A percentile compares a stretch with the other conserved stretches of the same genome.
Evolutionary conservation across 2,329 filamentous ascomycete species (phyloP).

Genomic region (Claviceps fusiformis): DNA sequence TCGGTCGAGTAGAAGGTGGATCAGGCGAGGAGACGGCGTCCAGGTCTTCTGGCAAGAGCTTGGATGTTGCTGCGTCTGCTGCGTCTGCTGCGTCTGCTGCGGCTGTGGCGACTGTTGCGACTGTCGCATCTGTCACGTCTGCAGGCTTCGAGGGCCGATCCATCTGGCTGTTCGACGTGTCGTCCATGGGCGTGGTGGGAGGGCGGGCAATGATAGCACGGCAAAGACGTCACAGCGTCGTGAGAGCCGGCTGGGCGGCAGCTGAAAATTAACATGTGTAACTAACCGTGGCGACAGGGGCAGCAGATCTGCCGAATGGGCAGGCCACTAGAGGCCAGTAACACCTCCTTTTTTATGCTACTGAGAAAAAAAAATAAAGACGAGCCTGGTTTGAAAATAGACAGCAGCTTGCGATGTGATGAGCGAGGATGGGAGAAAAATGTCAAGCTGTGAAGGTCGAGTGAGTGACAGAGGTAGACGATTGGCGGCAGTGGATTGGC

Average conservation of each 20-base stretch:
- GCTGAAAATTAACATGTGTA: constrained; percentile 46
- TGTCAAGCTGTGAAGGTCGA: background rate
- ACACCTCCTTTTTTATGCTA: background rate
- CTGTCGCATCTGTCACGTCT: constrained; percentile 17
- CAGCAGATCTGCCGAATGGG: background rate
- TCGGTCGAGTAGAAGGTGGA: constrained; percentile 47
- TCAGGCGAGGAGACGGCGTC: constrained; percentile 34
- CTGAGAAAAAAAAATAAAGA: background rate
- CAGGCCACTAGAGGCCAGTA: background rate
- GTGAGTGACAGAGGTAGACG: constrained; percentile 3
- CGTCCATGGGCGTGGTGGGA: constrained; percentile 4
- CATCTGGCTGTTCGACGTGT: constrained; percentile 26
- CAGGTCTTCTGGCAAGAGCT: constrained; percentile 31
- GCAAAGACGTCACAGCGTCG: constrained; percentile 36
- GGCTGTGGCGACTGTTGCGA: too few species aligned
- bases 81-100: too few species aligned
- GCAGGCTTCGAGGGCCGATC: constrained; percentile 35
- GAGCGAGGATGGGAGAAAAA: background rate
- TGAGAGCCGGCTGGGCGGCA: constrained; percentile 39
- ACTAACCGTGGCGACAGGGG: constrained; percentile 20
- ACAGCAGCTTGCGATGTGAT: constrained; percentile 1
- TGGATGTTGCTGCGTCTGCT: constrained; percentile 18
- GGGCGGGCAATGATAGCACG: constrained; percentile 12
- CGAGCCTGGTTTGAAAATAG: background rate
- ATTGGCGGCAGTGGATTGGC: constrained; percentile 20